phyloP scores from a whole-genome alignment of 2,329 filamentous ascomycete species.

The Trichocomaceae sp. region DNA sequence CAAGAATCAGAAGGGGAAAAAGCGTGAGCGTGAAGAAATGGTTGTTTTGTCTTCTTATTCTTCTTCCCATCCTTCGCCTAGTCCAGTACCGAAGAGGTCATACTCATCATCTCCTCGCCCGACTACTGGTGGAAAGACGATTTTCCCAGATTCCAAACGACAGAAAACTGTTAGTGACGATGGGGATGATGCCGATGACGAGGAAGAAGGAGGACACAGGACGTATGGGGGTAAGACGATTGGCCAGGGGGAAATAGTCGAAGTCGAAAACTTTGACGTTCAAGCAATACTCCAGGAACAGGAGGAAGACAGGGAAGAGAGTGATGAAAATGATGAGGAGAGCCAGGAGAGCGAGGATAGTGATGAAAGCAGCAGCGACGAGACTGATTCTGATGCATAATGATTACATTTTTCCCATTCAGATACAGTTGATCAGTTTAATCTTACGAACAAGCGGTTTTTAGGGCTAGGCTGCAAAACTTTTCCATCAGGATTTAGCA shows the following conservation, averaged over 20 bases:
- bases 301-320: not conserved
- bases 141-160: not conserved
- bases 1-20: not conserved
- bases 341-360: not conserved
- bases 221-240: not conserved
- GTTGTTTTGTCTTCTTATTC: not conserved
- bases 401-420: not conserved
- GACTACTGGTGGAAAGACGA: conserved; percentile 6
- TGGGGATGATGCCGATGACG: not conserved
- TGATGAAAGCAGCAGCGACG: not conserved
- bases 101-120: not conserved
- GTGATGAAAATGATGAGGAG: not conserved
- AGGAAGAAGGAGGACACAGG: not conserved
- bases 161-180: not conserved
- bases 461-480: too few relatives aligned
- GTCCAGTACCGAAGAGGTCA: not conserved
- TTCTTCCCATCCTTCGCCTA: not conserved
- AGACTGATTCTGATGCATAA: not conserved
- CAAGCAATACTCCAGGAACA: not conserved
- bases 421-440: too few relatives aligned
- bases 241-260: too few relatives aligned
- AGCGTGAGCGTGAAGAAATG: not conserved
- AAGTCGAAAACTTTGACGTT: not conserved
- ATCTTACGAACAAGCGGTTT: too few relatives aligned
- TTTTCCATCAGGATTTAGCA: too few relatives aligned